Base-by-base conservation (phyloP, 2,329 filamentous ascomycete genomes). In the Gaeumannomyces sp. region DNA sequence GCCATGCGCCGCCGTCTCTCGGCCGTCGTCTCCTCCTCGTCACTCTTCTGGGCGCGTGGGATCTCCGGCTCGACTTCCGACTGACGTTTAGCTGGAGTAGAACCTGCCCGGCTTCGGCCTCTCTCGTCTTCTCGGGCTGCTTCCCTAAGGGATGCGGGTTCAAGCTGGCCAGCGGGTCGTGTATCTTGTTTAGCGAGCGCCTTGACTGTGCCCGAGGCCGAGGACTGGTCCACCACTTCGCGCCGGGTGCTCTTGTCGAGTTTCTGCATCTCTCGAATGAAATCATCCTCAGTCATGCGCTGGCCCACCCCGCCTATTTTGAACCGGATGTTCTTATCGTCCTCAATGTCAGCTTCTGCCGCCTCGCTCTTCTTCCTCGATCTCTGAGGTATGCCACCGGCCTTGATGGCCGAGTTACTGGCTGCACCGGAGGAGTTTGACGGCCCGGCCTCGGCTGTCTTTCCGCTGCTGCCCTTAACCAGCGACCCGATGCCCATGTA, bases 271-370 rank as follows among this genome's bases (percentile, higher is more conserved):
- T 92, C 87, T 60, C 83, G 80, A 67, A 95, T 86, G 72, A 95
- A 94, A 71, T 93, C 90, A 5, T 89, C 86, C 76, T 93, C 93
- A 67, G 84, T 93, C 85, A 95, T 89, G 61, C 91, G 85, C 67
- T 83, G 81, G 7, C 89, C 89, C n/a, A 87, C 85, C 45, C 88
- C 86, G 59, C 84, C 86, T 68, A 94, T 90, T 1, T 88, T 93
- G 75, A 93, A 94, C 19, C 91, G 85, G 64, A 94, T 87, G 64
- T 86, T 81, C 19, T 85, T 83, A 69, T 93, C 90, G 65, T 93
- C 90, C 2, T 84, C 81, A 2, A 83, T 82, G n/a, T 83, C 78
- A 4, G 78, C 72, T 16, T 79, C 76, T 7, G 76, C 73, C 4
- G 72, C 76, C 14, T 74, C 73, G 64, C 73, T 79, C 76, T 80